Evolutionary conservation across 192 early-diverging fungal species (phyloP).

Genomic region (Backusella westeae): DNA sequence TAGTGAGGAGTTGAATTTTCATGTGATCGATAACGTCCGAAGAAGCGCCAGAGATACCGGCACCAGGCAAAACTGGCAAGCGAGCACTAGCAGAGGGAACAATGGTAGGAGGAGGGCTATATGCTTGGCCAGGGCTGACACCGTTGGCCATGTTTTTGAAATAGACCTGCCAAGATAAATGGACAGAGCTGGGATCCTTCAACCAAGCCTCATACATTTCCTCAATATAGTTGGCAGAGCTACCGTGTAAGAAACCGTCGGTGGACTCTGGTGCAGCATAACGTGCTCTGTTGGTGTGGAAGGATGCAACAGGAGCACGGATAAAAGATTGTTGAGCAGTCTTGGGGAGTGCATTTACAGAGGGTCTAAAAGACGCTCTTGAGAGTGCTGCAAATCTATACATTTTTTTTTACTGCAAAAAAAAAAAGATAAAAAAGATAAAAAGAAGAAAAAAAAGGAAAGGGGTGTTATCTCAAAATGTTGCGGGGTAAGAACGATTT

Average conservation of each 20-base stretch:
- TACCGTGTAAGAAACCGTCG: constrained; percentile 86
- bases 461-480: neutral
- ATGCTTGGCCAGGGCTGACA: constrained; percentile 61
- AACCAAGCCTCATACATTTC: constrained; percentile 96
- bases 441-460: neutral
- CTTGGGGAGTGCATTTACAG: constrained; percentile 15
- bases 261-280: constrained; percentile 54
- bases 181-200: constrained; percentile 86
- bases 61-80: constrained; percentile 49
- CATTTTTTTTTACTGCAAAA: constrained; percentile 21
- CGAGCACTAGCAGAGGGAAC: constrained; percentile 64
- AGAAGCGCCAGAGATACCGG: constrained; percentile 41
- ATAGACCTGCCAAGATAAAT: constrained; percentile 96
- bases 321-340: constrained; percentile 14
- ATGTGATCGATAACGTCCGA: constrained; percentile 90
- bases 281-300: constrained; percentile 29
- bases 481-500: constrained; percentile 6
- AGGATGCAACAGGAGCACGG: constrained; percentile 24
- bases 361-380: constrained; percentile 14
- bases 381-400: constrained; percentile 31
- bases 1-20: constrained; percentile 95
- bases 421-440: constrained; percentile 3
- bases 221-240: constrained; percentile 81
- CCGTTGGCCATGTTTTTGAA: constrained; percentile 80
- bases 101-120: constrained; percentile 79